Conservation (phyloP, 192 early-diverging fungal species). For the Gamsiella multidivaricata region DNA sequence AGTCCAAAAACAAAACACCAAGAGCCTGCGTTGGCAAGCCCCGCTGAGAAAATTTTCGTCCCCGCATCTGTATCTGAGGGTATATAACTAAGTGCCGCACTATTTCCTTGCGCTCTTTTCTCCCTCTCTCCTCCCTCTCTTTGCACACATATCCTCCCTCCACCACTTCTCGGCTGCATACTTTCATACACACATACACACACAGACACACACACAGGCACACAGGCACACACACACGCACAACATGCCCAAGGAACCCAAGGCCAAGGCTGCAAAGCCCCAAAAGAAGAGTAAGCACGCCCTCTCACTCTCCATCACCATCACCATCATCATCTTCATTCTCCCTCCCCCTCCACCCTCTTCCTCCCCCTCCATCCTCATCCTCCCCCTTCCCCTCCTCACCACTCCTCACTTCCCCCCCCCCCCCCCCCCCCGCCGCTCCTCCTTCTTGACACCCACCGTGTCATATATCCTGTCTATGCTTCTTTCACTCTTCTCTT, state of each 20-base stretch:
- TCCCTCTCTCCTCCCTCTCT: neutral
- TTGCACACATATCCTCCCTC: neutral
- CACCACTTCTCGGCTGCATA: neutral
- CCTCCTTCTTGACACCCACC: too few relatives aligned
- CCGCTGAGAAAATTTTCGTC: constrained; percentile 16
- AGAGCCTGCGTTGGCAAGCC: too few relatives aligned
- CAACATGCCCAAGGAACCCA: constrained; percentile 42
- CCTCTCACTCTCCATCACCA: neutral
- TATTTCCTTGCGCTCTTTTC: constrained; percentile 17
- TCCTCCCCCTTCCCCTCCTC: neutral
- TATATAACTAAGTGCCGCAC: too few relatives aligned
- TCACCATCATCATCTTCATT: constrained; percentile 7
- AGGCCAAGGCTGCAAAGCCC: constrained; percentile 31
- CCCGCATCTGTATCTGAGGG: too few relatives aligned
- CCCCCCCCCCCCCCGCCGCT: too few relatives aligned
- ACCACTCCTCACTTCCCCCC: neutral
- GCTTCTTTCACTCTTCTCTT: too few relatives aligned
- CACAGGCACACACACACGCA: constrained; percentile 13
- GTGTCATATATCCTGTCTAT: too few relatives aligned
- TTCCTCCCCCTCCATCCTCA: neutral
- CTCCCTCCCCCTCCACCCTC: neutral
- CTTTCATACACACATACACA: constrained; percentile 14
- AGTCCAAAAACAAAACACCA: too few relatives aligned
- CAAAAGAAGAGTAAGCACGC: constrained; percentile 39
- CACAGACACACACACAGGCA: neutral